These are phyloP conservation scores for Casaregolazyma suthepensis DNA, from an alignment of 1,139 yeast species.

Conservation along the genomic window DNA sequence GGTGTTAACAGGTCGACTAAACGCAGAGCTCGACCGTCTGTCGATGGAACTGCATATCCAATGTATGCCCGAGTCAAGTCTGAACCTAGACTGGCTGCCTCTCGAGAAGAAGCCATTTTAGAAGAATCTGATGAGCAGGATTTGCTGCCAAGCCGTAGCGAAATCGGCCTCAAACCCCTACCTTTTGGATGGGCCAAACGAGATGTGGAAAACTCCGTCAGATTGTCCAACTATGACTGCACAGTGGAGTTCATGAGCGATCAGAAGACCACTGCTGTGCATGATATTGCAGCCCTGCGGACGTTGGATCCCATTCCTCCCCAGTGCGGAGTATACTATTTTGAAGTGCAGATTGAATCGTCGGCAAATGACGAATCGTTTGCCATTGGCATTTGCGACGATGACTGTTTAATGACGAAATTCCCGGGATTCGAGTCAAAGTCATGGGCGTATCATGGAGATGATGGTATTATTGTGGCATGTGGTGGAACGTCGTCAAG, in stretches of 20 bases:
- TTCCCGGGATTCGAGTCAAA: slow-evolving; percentile 43
- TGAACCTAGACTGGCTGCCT: slow-evolving; percentile 1
- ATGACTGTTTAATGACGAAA: slow-evolving; percentile 28
- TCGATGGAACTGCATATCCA: not conserved
- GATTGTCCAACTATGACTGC: slow-evolving; percentile 13
- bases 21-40: slow-evolving; percentile 1
- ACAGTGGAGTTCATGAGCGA: slow-evolving; percentile 15
- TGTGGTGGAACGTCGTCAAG: slow-evolving; percentile 38
- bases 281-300: slow-evolving; percentile 29
- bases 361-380: slow-evolving; percentile 15
- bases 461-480: slow-evolving; percentile 47
- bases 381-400: slow-evolving; percentile 33
- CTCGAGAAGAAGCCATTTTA: not conserved
- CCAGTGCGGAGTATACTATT: slow-evolving; percentile 50
- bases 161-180: slow-evolving; percentile 21
- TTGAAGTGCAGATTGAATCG: slow-evolving; percentile 36
- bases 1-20: not conserved
- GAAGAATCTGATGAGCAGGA: slow-evolving; percentile 1
- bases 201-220: slow-evolving; percentile 13
- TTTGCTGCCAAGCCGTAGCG: slow-evolving; percentile 13
- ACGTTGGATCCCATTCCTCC: slow-evolving; percentile 41
- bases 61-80: not conserved
- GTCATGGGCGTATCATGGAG: slow-evolving; percentile 55
- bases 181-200: slow-evolving; percentile 23
- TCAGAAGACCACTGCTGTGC: slow-evolving; percentile 12